Conservation (phyloP, 495 filamentous ascomycete genomes). For the Penicillium egyptiacum region DNA sequence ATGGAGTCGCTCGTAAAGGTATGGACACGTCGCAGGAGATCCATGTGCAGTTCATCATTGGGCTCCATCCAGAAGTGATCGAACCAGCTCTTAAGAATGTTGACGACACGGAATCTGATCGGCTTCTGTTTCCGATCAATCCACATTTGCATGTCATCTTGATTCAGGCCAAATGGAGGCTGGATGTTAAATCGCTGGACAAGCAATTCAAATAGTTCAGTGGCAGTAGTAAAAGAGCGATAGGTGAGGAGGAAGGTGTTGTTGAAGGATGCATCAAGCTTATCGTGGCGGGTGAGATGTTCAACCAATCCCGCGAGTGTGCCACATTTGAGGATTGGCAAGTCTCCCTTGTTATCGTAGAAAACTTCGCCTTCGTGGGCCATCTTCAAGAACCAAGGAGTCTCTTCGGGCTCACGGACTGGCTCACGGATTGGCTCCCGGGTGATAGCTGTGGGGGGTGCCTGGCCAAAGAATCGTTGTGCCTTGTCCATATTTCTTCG, state of each 20-base stretch:
- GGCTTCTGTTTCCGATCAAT: conserved; percentile 91
- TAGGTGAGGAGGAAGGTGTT: conserved; percentile 97
- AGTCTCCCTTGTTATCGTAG: conserved; percentile 75
- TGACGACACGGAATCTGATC: conserved; percentile 93
- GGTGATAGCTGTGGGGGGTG: conserved; percentile 55
- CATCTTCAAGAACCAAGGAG: conserved; percentile 78
- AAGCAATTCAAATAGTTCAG: conserved; percentile 89
- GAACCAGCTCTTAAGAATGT: conserved; percentile 97
- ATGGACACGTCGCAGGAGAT: conserved; percentile 83
- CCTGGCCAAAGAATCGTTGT: conserved; percentile 85
- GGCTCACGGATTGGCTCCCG: conserved; percentile 48
- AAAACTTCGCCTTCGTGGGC: conserved; percentile 89
- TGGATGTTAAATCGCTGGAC: conserved; percentile 89
- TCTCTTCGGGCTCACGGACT: conserved; percentile 63
- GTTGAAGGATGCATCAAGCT: conserved; percentile 92
- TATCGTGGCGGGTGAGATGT: conserved; percentile 92
- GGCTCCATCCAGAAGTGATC: conserved; percentile 99
- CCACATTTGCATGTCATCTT: conserved; percentile 81
- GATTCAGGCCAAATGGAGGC: conserved; percentile 78
- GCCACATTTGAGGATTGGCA: conserved; percentile 78
- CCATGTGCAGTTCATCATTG: conserved; percentile 74
- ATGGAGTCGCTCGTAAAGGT: conserved; percentile 89
- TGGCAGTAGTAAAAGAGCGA: conserved; percentile 86
- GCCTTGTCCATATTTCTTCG: conserved; percentile 78
- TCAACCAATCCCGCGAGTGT: conserved; percentile 90